Evolutionary conservation across 495 filamentous ascomycete species (phyloP).

Genomic region (Penicillium nucicola): DNA sequence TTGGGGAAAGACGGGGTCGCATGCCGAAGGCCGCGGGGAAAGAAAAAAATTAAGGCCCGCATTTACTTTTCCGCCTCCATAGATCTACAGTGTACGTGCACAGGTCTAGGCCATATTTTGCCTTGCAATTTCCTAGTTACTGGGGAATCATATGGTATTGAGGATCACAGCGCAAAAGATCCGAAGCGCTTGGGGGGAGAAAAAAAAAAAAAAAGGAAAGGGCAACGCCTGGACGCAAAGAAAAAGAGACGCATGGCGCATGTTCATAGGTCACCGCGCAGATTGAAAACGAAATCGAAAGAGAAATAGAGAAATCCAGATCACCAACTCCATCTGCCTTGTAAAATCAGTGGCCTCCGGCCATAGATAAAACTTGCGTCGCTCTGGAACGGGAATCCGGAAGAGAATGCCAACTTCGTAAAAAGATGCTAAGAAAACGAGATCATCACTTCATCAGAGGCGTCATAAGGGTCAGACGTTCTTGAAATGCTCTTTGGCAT

Average conservation of each 20-base stretch:
- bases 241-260: conserved; percentile 8
- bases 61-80: conserved; percentile 14
- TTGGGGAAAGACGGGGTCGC: conserved; percentile 6
- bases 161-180: conserved; percentile 3
- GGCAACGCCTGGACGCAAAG: conserved; percentile 21
- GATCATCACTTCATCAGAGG: conserved; percentile 41
- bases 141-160: conserved; percentile 25
- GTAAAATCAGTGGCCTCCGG: conserved; percentile 19
- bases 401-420: conserved; percentile 28
- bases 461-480: conserved; percentile 37
- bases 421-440: conserved; percentile 26
- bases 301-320: conserved; percentile 23
- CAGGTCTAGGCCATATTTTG: neutral
- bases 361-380: conserved; percentile 24
- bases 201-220: conserved; percentile 29
- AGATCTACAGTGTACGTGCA: neutral
- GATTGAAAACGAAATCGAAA: conserved; percentile 1
- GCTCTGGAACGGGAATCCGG: conserved; percentile 32
- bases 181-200: conserved; percentile 5
- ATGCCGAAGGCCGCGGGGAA: conserved; percentile 18
- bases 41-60: conserved; percentile 13
- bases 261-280: conserved; percentile 12
- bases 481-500: conserved; percentile 94
- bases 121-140: neutral
- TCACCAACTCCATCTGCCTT: conserved; percentile 33